phyloP scores from a whole-genome alignment of 768 basidiomycete genomes.

The Leccinum uliginosum region DNA sequence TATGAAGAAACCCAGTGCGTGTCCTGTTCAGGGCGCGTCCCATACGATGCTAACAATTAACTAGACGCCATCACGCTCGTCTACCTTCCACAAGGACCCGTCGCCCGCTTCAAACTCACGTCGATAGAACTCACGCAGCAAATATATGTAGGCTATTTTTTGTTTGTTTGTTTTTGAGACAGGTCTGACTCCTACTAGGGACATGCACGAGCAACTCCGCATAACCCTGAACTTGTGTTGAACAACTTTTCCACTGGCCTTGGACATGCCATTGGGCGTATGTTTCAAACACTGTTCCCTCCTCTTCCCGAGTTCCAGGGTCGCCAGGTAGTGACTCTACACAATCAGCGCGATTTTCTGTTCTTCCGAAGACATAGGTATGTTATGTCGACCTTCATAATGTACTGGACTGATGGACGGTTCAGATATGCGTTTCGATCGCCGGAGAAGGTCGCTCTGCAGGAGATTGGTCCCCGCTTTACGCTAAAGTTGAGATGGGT shows the following conservation, averaged over 20 bases:
- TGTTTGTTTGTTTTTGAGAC: background rate
- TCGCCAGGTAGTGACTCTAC: slow-evolving; percentile 93
- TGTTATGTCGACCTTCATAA: slow-evolving; percentile 17
- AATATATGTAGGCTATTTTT: slow-evolving; percentile 61
- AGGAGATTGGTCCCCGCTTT: slow-evolving; percentile 97
- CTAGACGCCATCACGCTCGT: slow-evolving; percentile 90
- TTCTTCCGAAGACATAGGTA: slow-evolving; percentile 96
- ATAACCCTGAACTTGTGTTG: slow-evolving; percentile 91
- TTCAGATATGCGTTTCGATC: slow-evolving; percentile 87
- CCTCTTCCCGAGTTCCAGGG: slow-evolving; percentile 94
- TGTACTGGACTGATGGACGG: slow-evolving; percentile 6
- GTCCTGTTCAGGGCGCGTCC: background rate
- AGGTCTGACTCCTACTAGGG: slow-evolving; percentile 46
- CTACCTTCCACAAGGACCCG: slow-evolving; percentile 87
- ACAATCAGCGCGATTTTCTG: slow-evolving; percentile 96
- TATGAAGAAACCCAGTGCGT: slow-evolving; percentile 87
- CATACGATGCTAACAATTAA: slow-evolving; percentile 6
- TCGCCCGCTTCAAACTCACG: slow-evolving; percentile 92
- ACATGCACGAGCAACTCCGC: slow-evolving; percentile 88
- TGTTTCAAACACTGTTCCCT: slow-evolving; percentile 97
- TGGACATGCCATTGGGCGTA: slow-evolving; percentile 87
- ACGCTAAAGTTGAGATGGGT: slow-evolving; percentile 91
- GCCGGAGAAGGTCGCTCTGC: slow-evolving; percentile 83
- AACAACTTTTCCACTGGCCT: slow-evolving; percentile 93
- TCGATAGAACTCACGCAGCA: slow-evolving; percentile 82